These are phyloP conservation scores for Histomonas meleagridis DNA, from an alignment of 208 protist species.

Conservation along the genomic window DNA sequence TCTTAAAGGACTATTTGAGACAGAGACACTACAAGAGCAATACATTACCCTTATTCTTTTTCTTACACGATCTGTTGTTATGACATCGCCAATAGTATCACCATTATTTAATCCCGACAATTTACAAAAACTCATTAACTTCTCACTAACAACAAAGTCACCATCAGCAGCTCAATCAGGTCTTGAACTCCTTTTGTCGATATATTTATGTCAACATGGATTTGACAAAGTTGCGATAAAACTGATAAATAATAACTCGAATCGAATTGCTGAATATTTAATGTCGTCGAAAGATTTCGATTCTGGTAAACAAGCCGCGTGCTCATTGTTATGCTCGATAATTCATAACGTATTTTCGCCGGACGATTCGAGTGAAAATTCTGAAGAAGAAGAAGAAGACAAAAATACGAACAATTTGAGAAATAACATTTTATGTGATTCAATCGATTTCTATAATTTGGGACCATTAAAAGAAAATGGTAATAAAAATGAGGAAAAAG, in stretches of 20 bases:
- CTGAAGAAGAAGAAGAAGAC: neutral
- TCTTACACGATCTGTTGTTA: neutral
- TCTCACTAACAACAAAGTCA: too few relatives aligned
- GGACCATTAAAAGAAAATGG: neutral
- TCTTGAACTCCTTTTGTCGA: neutral
- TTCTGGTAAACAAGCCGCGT: neutral
- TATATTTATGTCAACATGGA: neutral
- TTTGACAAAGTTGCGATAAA: neutral
- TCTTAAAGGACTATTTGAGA: neutral
- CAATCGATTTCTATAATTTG: too few relatives aligned
- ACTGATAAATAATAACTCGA: neutral
- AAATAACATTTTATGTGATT: neutral
- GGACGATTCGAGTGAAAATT: neutral
- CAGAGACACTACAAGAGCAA: neutral
- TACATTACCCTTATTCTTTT: neutral
- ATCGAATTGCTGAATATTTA: neutral
- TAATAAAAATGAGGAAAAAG: neutral
- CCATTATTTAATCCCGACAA: neutral
- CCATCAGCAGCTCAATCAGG: neutral
- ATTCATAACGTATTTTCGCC: neutral
- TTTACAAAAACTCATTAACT: neutral
- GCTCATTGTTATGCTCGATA: too few relatives aligned
- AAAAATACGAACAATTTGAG: neutral
- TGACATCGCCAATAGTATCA: neutral
- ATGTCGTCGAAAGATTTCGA: neutral